Percentiles rank a stretch among this genome's conserved stretches.
Conservation (phyloP, 2,329 filamentous ascomycete species). For the Scedosporium aurantiacum region DNA sequence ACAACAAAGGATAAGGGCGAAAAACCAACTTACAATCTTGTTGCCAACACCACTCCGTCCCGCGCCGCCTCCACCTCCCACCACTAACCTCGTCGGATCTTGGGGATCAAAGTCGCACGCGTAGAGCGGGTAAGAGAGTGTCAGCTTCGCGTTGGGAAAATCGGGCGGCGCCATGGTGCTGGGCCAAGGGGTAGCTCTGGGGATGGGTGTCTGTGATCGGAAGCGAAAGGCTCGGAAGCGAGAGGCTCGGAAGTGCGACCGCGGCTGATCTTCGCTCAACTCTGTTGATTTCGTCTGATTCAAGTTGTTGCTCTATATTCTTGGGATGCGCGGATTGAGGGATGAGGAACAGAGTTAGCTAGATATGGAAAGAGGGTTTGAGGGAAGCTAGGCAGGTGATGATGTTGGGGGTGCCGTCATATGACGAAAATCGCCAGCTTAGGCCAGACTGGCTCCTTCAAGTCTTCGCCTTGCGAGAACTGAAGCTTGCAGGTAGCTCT, state of each 20-base stretch:
- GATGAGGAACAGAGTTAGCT: not conserved
- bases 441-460: not conserved
- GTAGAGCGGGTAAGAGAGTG: constrained; percentile 74
- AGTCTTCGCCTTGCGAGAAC: not conserved
- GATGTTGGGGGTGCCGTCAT: not conserved
- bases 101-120: constrained; percentile 79
- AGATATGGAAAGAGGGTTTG: not conserved
- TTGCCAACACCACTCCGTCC: constrained; percentile 74
- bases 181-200: too few relatives aligned
- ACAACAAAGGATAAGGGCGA: not conserved
- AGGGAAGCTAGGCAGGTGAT: not conserved
- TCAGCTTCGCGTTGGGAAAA: constrained; percentile 46
- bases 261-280: too few relatives aligned
- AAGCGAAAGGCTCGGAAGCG: too few relatives aligned
- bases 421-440: not conserved
- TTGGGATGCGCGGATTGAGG: not conserved
- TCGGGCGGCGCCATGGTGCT: constrained; percentile 22
- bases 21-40: constrained; percentile 55
- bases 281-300: not conserved
- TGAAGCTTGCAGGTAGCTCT: not conserved
- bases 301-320: not conserved
- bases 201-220: not conserved
- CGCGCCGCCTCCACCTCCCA: constrained; percentile 80
- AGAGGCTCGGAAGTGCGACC: too few relatives aligned
- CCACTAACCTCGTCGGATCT: constrained; percentile 63